Conservation (phyloP, 805 yeast species). For the Suhomyces sp. region DNA sequence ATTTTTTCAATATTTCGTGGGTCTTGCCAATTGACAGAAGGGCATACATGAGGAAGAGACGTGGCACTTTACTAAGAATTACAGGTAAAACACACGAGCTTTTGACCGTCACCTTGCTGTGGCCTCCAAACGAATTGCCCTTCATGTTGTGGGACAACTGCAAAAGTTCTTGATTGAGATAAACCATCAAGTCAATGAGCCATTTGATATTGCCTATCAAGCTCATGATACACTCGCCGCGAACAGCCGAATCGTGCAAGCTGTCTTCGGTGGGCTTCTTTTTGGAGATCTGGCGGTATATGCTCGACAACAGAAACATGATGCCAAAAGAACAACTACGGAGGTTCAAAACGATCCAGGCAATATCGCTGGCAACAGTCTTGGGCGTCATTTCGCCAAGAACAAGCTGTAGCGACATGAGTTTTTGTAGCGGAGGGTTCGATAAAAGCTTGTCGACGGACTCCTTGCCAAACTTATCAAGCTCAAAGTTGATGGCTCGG, state of each 20-base stretch:
- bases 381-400: slow-evolving; percentile 46
- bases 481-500: slow-evolving; percentile 67
- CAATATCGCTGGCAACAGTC: slow-evolving; percentile 46
- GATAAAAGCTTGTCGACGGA: slow-evolving; percentile 72
- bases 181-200: slow-evolving; percentile 76
- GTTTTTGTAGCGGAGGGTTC: slow-evolving; percentile 73
- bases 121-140: slow-evolving; percentile 15
- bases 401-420: slow-evolving; percentile 65
- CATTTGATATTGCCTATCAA: slow-evolving; percentile 80
- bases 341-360: slow-evolving; percentile 64
- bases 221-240: slow-evolving; percentile 61
- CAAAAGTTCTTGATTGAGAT: slow-evolving; percentile 68
- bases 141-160: slow-evolving; percentile 34
- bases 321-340: slow-evolving; percentile 70
- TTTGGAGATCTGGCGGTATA: slow-evolving; percentile 64
- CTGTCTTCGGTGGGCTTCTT: slow-evolving; percentile 53
- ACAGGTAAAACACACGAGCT: slow-evolving; percentile 55
- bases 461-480: slow-evolving; percentile 64
- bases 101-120: slow-evolving; percentile 19
- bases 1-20: slow-evolving; percentile 53
- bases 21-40: slow-evolving; percentile 65
- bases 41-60: slow-evolving; percentile 64
- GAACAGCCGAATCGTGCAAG: slow-evolving; percentile 49
- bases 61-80: slow-evolving; percentile 64
- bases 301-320: slow-evolving; percentile 57